These are phyloP conservation scores for Pistacia atlantica DNA, from an alignment of 345 rosid genomes.

Conservation along the genomic window DNA sequence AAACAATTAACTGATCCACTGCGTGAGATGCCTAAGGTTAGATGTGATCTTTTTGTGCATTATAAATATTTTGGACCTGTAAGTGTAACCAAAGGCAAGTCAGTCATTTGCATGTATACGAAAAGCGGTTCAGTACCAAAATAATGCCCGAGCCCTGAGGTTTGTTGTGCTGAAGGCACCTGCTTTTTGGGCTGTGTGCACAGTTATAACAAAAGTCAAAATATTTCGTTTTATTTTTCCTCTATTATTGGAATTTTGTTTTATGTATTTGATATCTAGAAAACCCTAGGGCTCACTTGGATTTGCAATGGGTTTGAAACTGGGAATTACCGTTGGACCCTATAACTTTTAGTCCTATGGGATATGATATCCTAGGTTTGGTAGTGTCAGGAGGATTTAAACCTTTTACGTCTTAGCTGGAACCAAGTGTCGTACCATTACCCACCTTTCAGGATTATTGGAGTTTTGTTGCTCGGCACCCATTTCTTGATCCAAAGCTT, in stretches of 20 bases:
- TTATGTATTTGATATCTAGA: too few relatives aligned
- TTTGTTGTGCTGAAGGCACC: neutral
- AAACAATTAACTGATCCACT: slow-evolving; percentile 82
- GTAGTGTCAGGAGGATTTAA: neutral
- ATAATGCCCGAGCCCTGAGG: neutral
- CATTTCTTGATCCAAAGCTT: neutral
- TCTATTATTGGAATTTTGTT: too few relatives aligned
- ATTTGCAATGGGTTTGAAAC: neutral
- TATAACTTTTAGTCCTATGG: neutral
- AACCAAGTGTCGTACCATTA: neutral
- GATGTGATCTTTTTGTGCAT: neutral
- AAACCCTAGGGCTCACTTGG: neutral
- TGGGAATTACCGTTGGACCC: neutral
- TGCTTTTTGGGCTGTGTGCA: neutral
- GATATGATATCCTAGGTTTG: too few relatives aligned
- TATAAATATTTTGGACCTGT: neutral
- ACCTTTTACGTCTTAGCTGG: neutral
- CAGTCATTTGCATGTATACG: neutral
- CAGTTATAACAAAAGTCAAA: too few relatives aligned
- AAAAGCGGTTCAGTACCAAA: neutral
- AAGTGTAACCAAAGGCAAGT: slow-evolving; percentile 5
- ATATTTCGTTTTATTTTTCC: neutral
- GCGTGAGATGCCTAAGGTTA: slow-evolving; percentile 78
- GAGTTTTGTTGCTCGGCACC: neutral
- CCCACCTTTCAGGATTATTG: too few relatives aligned